These are phyloP conservation scores for Coniferiporia sulphurascens DNA, from an alignment of 1,284 basidiomycete genomes.

Conservation along the genomic window DNA sequence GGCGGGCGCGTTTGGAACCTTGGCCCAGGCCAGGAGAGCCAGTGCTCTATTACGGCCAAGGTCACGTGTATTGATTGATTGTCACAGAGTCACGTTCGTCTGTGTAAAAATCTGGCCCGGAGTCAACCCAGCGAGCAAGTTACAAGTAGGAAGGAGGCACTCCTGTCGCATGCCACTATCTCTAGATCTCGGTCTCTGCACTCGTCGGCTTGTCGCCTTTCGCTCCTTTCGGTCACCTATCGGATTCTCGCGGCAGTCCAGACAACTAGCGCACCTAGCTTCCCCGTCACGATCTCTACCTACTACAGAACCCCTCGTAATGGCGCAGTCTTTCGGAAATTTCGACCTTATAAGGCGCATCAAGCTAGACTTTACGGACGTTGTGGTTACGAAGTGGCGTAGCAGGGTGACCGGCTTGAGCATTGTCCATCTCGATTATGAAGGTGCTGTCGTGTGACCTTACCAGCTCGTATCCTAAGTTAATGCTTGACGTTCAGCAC, in stretches of 20 bases:
- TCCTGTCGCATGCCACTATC: constrained; percentile 2
- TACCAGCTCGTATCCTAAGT: constrained; percentile 17
- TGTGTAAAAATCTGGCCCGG: too few species aligned
- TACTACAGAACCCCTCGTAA: neutral
- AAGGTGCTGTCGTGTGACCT: constrained; percentile 43
- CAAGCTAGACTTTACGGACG: constrained; percentile 71
- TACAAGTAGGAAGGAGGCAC: neutral
- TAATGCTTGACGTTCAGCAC: constrained; percentile 43
- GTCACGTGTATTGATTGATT: too few species aligned
- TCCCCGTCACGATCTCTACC: neutral
- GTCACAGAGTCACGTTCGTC: too few species aligned
- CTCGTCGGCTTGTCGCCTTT: constrained; percentile 8
- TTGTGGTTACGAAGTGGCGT: constrained; percentile 80
- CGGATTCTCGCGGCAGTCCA: neutral
- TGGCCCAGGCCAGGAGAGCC: neutral
- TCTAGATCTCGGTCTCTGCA: neutral
- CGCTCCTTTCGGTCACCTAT: constrained; percentile 3
- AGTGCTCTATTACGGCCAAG: too few species aligned
- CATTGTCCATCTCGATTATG: constrained; percentile 78
- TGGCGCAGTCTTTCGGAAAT: constrained; percentile 52
- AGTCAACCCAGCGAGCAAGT: too few species aligned
- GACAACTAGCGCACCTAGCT: constrained; percentile 10
- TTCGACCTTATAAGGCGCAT: constrained; percentile 75
- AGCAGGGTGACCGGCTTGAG: constrained; percentile 76
- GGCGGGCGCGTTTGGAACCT: neutral